These are phyloP conservation scores for Aspergillus piperis DNA, from an alignment of 2,329 filamentous ascomycete species.

Conservation along the genomic window DNA sequence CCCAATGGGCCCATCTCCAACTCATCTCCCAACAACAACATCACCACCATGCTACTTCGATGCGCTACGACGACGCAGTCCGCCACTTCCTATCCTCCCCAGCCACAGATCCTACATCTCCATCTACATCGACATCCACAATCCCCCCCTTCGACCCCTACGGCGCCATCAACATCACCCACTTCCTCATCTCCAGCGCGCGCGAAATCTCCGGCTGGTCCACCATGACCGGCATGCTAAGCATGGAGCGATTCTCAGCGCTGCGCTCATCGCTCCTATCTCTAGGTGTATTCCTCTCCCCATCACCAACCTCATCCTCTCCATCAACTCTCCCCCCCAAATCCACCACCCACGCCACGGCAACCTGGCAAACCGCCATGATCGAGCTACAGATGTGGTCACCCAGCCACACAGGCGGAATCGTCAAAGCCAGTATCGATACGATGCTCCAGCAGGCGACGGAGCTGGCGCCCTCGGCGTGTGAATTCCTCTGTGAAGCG, in stretches of 20 bases:
- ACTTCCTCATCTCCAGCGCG: conserved; percentile 46
- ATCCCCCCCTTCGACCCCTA: conserved; percentile 44
- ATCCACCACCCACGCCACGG: conserved; percentile 24
- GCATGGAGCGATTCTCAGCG: conserved; percentile 42
- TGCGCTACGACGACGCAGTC: conserved; percentile 43
- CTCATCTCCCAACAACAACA: conserved; percentile 11
- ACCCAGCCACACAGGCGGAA: conserved; percentile 42
- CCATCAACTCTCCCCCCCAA: too few relatives aligned
- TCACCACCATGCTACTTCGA: conserved; percentile 28
- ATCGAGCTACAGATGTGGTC: conserved; percentile 48
- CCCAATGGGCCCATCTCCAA: conserved; percentile 30
- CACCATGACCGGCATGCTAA: conserved; percentile 46
- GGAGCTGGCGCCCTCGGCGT: conserved; percentile 31
- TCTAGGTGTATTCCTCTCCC: conserved; percentile 34
- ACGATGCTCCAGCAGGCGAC: conserved; percentile 36
- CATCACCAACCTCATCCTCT: not conserved
- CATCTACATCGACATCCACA: conserved; percentile 17
- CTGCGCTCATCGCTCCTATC: conserved; percentile 39
- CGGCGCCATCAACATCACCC: conserved; percentile 46
- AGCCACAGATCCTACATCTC: too few relatives aligned
- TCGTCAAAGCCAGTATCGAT: conserved; percentile 42
- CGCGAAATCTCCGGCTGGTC: conserved; percentile 48
- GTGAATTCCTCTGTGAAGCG: conserved; percentile 36
- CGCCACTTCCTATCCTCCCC: conserved; percentile 37
- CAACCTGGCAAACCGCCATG: conserved; percentile 48